These are phyloP conservation scores for Hibiscus tridactylites DNA, from an alignment of 345 rosid genomes.

Conservation along the genomic window DNA sequence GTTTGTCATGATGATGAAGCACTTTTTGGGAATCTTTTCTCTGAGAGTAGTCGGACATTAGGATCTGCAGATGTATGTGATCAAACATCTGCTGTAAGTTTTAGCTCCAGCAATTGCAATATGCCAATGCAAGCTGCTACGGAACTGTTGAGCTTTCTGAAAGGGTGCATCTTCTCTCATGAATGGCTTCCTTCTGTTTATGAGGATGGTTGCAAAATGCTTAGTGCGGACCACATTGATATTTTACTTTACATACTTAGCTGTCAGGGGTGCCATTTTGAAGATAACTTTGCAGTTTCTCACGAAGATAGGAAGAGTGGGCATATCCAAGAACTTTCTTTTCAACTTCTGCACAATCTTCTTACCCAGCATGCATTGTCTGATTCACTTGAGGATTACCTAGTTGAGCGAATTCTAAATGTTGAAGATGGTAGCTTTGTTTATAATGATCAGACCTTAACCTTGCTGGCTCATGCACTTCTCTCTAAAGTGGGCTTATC, in stretches of 20 bases:
- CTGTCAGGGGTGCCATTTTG: constrained; percentile 33
- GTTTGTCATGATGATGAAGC: constrained; percentile 92
- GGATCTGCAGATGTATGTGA: constrained; percentile 69
- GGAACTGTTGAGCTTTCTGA: constrained; percentile 69
- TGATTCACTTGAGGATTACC: constrained; percentile 63
- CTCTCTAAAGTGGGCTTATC: constrained; percentile 47
- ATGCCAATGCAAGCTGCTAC: constrained; percentile 71
- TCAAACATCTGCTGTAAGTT: constrained; percentile 46
- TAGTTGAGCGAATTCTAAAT: constrained; percentile 57
- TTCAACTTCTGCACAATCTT: constrained; percentile 65
- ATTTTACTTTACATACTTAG: constrained; percentile 59
- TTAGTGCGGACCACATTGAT: constrained; percentile 59
- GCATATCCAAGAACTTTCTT: constrained; percentile 51
- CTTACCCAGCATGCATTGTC: constrained; percentile 51
- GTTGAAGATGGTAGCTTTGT: constrained; percentile 57
- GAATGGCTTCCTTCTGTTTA: constrained; percentile 64
- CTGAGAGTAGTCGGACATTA: constrained; percentile 66
- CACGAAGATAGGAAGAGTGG: constrained; percentile 55
- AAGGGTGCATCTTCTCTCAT: constrained; percentile 56
- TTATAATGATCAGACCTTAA: constrained; percentile 66
- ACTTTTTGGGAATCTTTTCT: constrained; percentile 89
- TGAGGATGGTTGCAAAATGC: constrained; percentile 61
- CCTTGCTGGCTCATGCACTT: constrained; percentile 65
- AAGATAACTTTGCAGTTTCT: constrained; percentile 34
- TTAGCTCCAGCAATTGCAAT: constrained; percentile 47